A percentile compares a stretch with the other conserved stretches of the same genome.
Evolutionary conservation across 2,329 filamentous ascomycete genomes (phyloP).

Genomic region (Alternaria ventricosa): DNA sequence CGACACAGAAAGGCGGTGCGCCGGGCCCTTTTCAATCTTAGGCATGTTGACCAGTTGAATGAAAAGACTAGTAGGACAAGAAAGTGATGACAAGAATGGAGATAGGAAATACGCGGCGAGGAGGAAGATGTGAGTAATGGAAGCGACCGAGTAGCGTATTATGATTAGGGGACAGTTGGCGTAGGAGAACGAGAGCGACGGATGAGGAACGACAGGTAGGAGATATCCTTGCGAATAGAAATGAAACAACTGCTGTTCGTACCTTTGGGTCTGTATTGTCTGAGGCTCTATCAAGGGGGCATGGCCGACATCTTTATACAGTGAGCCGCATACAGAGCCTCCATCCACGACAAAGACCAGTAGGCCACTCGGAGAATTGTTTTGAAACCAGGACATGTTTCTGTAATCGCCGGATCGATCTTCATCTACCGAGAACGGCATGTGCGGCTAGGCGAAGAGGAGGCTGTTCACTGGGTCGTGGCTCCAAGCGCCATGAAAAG

Average conservation of each 20-base stretch:
- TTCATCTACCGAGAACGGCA: conserved; percentile 32
- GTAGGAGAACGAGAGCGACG: conserved; percentile 40
- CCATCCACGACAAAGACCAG: conserved; percentile 33
- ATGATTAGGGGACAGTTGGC: conserved; percentile 37
- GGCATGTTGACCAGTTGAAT: conserved; percentile 52
- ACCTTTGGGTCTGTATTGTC: conserved; percentile 34
- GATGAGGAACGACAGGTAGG: conserved; percentile 40
- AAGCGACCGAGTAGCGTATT: conserved; percentile 40
- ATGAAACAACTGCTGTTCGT: conserved; percentile 42
- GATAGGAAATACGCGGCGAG: conserved; percentile 21
- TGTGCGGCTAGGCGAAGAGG: conserved; percentile 39
- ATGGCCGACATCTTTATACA: conserved; percentile 42
- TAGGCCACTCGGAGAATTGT: conserved; percentile 45
- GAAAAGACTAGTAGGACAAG: conserved; percentile 22
- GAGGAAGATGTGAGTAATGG: conserved; percentile 24
- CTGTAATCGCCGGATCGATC: conserved; percentile 49
- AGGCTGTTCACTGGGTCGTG: conserved; percentile 39
- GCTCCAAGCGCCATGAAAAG: conserved; percentile 42
- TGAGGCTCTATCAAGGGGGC: conserved; percentile 27
- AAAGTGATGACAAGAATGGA: conserved; percentile 12
- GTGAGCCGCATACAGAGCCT: conserved; percentile 34
- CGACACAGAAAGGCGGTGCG: conserved; percentile 42
- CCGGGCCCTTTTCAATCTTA: conserved; percentile 49
- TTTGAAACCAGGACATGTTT: conserved; percentile 49
- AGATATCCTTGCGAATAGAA: conserved; percentile 41